Base-by-base conservation (phyloP, 2,329 filamentous ascomycete genomes). In the Epichloe uncinata region DNA sequence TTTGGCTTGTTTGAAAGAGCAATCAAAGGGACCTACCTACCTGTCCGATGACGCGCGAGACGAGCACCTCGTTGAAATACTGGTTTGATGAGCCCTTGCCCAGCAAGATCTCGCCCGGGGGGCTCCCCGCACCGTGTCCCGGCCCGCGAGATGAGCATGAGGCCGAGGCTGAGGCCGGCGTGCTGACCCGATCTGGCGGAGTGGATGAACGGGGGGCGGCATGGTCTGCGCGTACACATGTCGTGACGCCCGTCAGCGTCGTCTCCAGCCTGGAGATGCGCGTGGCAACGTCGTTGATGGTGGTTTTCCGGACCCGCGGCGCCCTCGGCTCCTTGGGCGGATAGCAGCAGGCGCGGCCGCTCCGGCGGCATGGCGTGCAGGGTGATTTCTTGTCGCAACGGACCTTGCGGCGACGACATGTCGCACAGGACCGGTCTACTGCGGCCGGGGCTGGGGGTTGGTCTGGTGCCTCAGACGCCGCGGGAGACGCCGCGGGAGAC, bases 311-410 rank as follows among this genome's bases (percentile, higher is more conserved):
- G 2, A 53, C 52, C 5, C 61, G 59, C 18, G 63, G 61, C 1
- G 54, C 48, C 22, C 56, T 52, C 12, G 57, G 58, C 0, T 59
- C 58, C 5, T 49, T 35, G 30, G 58, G 56, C 6, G 65, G 63
- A 48, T 65, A 67, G 12, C 55, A 52, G 40, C 65, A 67, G 7
- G 58, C 50, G 26, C 58, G 56, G 0, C 58, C 57, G 34, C 59
- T 58, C 52, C 81, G 77, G 35, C 74, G 72, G 60, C 84, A 87
- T 60, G 86, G 85, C 52, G 77, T 75, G 60, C 84, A 87, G 6
- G 83, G 81, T 64, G 82, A 75, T 52, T 75, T 71, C 66, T 86
- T 87, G 67, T 87, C 81, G 69, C 84, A 87, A 56, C 82, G 82
- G 50, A 87, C 84, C 63, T 84, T 82, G 50, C 79, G 68, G 46